Evolutionary conservation across 306 rosid species (phyloP).

Genomic region (Dryas alaskensis): DNA sequence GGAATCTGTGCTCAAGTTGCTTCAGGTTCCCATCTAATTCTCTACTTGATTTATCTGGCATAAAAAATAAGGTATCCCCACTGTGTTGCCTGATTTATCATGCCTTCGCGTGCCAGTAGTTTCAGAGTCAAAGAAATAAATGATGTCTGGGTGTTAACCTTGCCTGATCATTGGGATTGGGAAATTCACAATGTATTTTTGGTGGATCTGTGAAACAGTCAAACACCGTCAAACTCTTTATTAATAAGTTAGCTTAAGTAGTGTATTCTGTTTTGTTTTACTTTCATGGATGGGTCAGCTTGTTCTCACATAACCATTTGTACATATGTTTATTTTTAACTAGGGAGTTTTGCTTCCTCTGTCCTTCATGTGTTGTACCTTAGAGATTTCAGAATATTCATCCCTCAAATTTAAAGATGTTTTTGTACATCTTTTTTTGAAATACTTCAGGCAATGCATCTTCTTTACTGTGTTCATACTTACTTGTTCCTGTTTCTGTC

Average conservation of each 20-base stretch:
- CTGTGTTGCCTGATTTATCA: not conserved
- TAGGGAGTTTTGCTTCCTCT: not conserved
- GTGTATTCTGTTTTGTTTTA: not conserved
- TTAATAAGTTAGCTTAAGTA: not conserved
- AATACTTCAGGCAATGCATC: not conserved
- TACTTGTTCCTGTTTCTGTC: not conserved
- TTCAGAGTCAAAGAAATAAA: not conserved
- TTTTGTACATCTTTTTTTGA: not conserved
- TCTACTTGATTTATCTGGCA: not conserved
- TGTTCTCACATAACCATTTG: not conserved
- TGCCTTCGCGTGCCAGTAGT: not conserved
- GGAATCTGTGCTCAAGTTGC: not conserved
- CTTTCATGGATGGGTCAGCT: not conserved
- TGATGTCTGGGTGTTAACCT: not conserved
- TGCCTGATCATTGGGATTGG: not conserved
- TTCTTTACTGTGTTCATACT: not conserved
- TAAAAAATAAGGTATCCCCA: not conserved
- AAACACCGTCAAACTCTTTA: not conserved
- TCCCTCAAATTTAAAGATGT: not conserved
- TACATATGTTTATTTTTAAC: not conserved
- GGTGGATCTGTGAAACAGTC: too few species aligned
- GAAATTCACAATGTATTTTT: not conserved
- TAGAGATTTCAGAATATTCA: not conserved
- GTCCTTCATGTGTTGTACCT: not conserved
- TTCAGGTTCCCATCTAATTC: slow-evolving; percentile 1